Percentiles rank a stretch among this genome's conserved stretches.
Conservation (phyloP, 176 grass and related monocot genomes). For the Echinochloa phyllopogon region DNA sequence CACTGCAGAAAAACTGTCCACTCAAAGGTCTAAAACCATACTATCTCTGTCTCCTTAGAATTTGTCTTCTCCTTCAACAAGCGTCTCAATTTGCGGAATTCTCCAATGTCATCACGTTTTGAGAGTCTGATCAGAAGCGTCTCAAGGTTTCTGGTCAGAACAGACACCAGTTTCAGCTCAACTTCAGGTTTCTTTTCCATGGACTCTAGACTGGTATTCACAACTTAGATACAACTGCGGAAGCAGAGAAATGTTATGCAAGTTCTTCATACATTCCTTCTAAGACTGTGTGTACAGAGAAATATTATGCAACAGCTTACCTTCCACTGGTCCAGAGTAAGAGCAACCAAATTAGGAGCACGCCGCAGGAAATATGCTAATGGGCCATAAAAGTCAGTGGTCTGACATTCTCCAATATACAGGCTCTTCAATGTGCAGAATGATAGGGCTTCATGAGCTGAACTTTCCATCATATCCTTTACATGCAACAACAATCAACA, state of each 20-base stretch:
- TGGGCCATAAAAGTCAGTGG: too few relatives aligned
- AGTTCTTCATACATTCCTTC: too few relatives aligned
- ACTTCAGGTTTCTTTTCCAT: not conserved
- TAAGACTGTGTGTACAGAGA: too few relatives aligned
- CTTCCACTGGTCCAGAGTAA: too few relatives aligned
- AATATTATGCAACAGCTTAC: too few relatives aligned
- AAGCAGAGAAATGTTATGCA: not conserved
- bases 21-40: slow-evolving; percentile 6
- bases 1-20: not conserved
- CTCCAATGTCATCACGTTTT: not conserved
- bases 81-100: not conserved
- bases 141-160: slow-evolving; percentile 8
- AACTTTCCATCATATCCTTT: too few relatives aligned
- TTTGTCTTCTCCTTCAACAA: slow-evolving; percentile 22
- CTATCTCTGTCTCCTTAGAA: not conserved
- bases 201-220: not conserved
- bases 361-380: too few relatives aligned
- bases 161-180: not conserved
- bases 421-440: too few relatives aligned
- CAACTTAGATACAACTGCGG: not conserved
- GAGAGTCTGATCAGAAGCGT: not conserved
- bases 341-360: too few relatives aligned
- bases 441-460: too few relatives aligned
- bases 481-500: too few relatives aligned
- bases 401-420: too few relatives aligned